Evolutionary conservation across 495 filamentous ascomycete species (phyloP), one percentile per base, ranked within the genome.

Genomic region (Penicillium atrosanguineum): DNA sequence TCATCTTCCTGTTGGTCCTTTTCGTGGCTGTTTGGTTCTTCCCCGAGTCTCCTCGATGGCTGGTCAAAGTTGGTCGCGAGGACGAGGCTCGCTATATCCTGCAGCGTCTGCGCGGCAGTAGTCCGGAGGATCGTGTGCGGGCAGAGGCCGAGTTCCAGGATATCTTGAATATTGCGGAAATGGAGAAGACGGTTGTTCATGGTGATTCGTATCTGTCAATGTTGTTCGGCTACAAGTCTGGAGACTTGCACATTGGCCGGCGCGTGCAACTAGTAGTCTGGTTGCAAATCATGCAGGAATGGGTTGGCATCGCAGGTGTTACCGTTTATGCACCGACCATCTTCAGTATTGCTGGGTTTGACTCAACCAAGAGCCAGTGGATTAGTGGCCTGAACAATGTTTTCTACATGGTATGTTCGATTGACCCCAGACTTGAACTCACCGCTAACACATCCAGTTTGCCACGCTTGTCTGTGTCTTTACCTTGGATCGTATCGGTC

Each of bases 231-330:
- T 76, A 79, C 47, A 80, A 79, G 40, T 81, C 78, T 0, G 83
- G 84, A 0, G 81, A 86, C 37, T 64, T 88, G 20, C 84, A 88
- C 54, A 83, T 82, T 11, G 85, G 78, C 4, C 75, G 86, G 3
- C 76, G 86, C 7, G 84, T 87, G 21, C 84, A 88, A 59, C 73
- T 88, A 11, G 84, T 87, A 16, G 77, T 89, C 40, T 89, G 84
- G 85, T 67, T 88, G 9, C 83, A 88, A 68, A 87, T 89, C 41
- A 80, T 89, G 69, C 84, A 87, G 57, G 84, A 87, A 61, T 89
- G 85, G 85, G 78, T 85, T 56, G 86, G 87, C 19, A 88, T 89
- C 62, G 84, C 84, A 0, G 85, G 84, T 45, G 80, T 88, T 18
- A 89, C 87, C 2, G 79, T 89, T 36, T 88, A 79, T 56, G 80